These are phyloP conservation scores for Echria macrotheca DNA, from an alignment of 495 filamentous ascomycete genomes.

Conservation along the genomic window DNA sequence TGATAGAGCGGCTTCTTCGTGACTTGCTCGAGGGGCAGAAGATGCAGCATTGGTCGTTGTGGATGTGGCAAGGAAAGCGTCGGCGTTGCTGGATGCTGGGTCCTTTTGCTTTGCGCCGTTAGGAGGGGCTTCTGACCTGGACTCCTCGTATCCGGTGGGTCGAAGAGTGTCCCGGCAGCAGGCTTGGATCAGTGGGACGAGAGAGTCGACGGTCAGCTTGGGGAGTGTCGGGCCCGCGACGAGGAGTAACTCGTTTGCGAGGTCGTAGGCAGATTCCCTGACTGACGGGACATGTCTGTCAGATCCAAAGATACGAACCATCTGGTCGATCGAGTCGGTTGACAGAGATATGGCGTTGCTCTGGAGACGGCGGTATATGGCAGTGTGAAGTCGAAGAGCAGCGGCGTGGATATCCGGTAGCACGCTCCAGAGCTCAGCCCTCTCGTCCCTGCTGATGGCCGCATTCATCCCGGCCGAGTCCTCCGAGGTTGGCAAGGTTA, in stretches of 20 bases:
- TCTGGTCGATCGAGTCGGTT: conserved; percentile 59
- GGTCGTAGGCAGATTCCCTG: conserved; percentile 53
- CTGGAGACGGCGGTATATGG: conserved; percentile 50
- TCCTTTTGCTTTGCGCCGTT: conserved; percentile 17
- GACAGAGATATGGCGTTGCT: conserved; percentile 48
- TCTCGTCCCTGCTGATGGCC: conserved; percentile 70
- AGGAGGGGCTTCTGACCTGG: conserved; percentile 9
- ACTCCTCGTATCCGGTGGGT: conserved; percentile 30
- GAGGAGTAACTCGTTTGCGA: conserved; percentile 49
- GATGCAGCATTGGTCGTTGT: conserved; percentile 36
- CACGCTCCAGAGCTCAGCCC: conserved; percentile 63
- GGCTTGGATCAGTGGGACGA: conserved; percentile 51
- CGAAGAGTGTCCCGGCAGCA: conserved; percentile 62
- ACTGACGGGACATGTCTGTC: conserved; percentile 53
- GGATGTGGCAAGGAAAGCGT: conserved; percentile 33
- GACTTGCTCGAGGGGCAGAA: conserved; percentile 22
- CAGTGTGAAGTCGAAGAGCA: conserved; percentile 52
- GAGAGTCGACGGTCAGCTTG: conserved; percentile 53
- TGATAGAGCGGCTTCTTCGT: conserved; percentile 42
- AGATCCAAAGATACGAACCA: conserved; percentile 61
- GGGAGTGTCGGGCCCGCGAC: conserved; percentile 58
- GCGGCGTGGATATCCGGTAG: conserved; percentile 70
- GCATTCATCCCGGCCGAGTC: conserved; percentile 49
- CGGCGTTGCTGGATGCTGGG: conserved; percentile 34
- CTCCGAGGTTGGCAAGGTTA: conserved; percentile 50